These are phyloP conservation scores for Argentina anserina DNA, from an alignment of 306 rosid genomes.

Conservation along the genomic window DNA sequence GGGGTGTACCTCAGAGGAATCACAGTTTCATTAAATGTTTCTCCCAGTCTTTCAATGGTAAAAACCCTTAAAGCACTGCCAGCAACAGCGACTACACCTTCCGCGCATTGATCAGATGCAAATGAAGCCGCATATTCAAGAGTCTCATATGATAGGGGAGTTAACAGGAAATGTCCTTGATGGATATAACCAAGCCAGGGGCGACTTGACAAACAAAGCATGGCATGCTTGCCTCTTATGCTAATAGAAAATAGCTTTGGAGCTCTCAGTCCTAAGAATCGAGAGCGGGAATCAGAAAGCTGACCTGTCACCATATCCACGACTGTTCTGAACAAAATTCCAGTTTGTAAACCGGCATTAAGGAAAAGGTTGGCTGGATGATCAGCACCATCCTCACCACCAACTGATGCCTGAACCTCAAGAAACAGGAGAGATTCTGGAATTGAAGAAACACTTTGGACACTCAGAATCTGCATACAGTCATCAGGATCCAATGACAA, in stretches of 20 bases:
- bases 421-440: conserved; percentile 98
- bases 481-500: conserved; percentile 94
- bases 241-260: conserved; percentile 79
- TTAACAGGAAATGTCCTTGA: conserved; percentile 96
- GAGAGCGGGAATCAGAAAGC: conserved; percentile 93
- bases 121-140: conserved; percentile 97
- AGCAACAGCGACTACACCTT: conserved; percentile 98
- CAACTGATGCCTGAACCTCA: conserved; percentile 90
- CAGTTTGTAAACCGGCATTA: conserved; percentile 82
- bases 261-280: conserved; percentile 93
- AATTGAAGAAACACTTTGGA: conserved; percentile 88
- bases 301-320: conserved; percentile 99
- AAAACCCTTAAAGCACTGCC: conserved; percentile 92
- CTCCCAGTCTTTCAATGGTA: conserved; percentile 96
- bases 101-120: conserved; percentile 97
- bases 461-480: conserved; percentile 86
- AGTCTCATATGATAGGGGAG: conserved; percentile 96
- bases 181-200: conserved; percentile 99
- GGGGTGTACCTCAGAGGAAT: conserved; percentile 98
- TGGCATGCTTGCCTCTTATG: conserved; percentile 86
- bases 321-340: conserved; percentile 92
- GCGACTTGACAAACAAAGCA: conserved; percentile 96
- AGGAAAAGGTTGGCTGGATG: conserved; percentile 98
- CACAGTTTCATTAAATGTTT: conserved; percentile 96
- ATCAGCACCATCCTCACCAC: conserved; percentile 99